phyloP scores from a whole-genome alignment of 495 filamentous ascomycete genomes.

The Penicillium flavigenum region DNA sequence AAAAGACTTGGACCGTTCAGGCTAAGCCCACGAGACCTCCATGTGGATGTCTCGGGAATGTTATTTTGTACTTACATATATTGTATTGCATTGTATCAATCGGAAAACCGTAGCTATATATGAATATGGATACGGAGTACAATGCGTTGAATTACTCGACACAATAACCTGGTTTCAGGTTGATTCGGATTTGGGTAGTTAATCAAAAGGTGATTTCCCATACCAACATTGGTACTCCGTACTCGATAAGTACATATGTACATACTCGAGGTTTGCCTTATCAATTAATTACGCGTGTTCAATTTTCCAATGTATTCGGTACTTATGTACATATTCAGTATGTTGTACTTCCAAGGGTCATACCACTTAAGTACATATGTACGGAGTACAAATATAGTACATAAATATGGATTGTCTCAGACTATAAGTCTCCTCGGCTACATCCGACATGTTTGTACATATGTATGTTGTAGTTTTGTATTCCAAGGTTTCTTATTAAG shows the following conservation, averaged over 20 bases:
- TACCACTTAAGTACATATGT: neutral
- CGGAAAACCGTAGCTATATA: neutral
- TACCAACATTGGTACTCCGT: neutral
- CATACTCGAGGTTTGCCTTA: neutral
- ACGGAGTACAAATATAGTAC: neutral
- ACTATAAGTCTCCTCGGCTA: neutral
- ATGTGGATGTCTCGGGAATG: slow-evolving; percentile 21
- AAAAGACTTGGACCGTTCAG: neutral
- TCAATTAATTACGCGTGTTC: neutral
- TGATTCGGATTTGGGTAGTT: slow-evolving; percentile 1
- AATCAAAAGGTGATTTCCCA: neutral
- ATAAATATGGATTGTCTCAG: neutral
- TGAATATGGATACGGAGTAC: neutral
- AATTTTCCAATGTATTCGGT: neutral
- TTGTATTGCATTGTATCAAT: no score
- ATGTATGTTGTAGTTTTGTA: no score
- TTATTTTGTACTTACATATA: neutral
- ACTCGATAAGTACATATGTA: no score
- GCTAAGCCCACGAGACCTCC: slow-evolving; percentile 32
- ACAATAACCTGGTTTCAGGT: neutral
- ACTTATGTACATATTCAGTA: neutral
- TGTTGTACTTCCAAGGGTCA: neutral
- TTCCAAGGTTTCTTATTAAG: no score
- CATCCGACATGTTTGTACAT: slow-evolving; percentile 2
- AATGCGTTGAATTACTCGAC: neutral